Base-by-base conservation (phyloP, 2,329 filamentous ascomycete genomes). In the Diaporthe destruens region DNA sequence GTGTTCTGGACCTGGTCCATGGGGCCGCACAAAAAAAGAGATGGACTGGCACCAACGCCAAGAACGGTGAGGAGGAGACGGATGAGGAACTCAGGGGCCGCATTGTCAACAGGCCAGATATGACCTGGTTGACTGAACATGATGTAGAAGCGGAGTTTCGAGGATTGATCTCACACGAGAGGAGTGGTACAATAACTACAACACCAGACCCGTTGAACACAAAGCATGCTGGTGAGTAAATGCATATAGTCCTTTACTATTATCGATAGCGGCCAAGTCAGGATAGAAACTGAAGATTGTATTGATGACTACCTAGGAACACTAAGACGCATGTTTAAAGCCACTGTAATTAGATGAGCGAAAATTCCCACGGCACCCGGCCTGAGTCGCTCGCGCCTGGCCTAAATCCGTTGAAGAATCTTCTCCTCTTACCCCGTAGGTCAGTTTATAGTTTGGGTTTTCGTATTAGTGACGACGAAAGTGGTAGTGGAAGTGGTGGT, bases 71-170 rank as follows among this genome's bases (percentile, higher is more conserved):
- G 1, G 16, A 39, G 14, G 81, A 84, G 73, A 82, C 81, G 4
- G 83, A 86, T 29, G 80, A 80, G 56, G 77, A 80, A 54, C 74
- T 86, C 49, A 74, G 80, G 63, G 51, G 74, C 1, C 78, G 82
- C 69, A 82, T 85, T 73, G 77, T 72, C 23, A 79, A 74, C 20
- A 78, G 84, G 5, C 76, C 78, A 2, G 80, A 85, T 69, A 80
- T 81, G 8, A 78, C 75, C 20, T 86, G 84, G 85, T 79, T 87
- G 29, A 82, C 82, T n/a, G 84, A 86, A 72, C 84, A 87, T 76
- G 82, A 86, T 76, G 84, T 86, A 9, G 79, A 82, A 59, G 75
- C 76, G 16, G 79, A 81, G 11, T 85, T 84, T 18, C 29, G 25
- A 16, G 23, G 14, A 25, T 29, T 47, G 4, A 12, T 47, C 34